Conservation (phyloP, 805 yeast species). For the Teunomyces lycoperdinae region DNA sequence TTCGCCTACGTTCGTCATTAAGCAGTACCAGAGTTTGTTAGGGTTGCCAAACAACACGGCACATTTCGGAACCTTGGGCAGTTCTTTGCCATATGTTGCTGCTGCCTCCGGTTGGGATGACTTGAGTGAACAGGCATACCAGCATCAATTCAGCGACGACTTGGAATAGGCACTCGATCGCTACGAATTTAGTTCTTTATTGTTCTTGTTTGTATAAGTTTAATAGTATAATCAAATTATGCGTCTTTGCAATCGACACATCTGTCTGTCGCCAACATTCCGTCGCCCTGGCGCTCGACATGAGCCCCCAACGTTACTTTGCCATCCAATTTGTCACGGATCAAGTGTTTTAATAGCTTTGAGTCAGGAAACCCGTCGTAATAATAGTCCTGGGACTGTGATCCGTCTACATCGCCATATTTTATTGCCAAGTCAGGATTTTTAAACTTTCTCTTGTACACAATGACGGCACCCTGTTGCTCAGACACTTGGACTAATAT, state of each 20-base stretch:
- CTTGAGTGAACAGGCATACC: conserved; percentile 13
- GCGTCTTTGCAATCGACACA: not conserved
- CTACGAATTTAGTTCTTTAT: not conserved
- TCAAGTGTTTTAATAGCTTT: conserved; percentile 66
- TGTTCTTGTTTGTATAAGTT: conserved; percentile 2
- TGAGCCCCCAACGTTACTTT: not conserved
- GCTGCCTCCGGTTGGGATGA: conserved; percentile 45
- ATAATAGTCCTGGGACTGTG: conserved; percentile 26
- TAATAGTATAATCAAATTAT: not conserved
- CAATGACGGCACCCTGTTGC: conserved; percentile 16
- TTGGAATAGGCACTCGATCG: conserved; percentile 6
- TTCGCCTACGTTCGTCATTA: conserved; percentile 53
- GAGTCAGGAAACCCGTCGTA: conserved; percentile 86
- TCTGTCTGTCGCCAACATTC: not conserved
- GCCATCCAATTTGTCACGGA: conserved; percentile 52
- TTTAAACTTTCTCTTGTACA: conserved; percentile 57
- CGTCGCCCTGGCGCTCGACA: not conserved
- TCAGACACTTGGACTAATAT: conserved; percentile 4
- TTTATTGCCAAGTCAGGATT: conserved; percentile 22
- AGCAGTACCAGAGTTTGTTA: conserved; percentile 52
- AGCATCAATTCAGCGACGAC: conserved; percentile 14
- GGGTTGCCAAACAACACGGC: conserved; percentile 51
- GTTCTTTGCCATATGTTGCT: conserved; percentile 54
- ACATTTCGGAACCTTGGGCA: conserved; percentile 43
- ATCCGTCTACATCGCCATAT: conserved; percentile 14